A percentile compares a stretch with the other conserved stretches of the same genome.
Conservation (phyloP, 345 rosid genomes). For the Cochlearia excelsa region DNA sequence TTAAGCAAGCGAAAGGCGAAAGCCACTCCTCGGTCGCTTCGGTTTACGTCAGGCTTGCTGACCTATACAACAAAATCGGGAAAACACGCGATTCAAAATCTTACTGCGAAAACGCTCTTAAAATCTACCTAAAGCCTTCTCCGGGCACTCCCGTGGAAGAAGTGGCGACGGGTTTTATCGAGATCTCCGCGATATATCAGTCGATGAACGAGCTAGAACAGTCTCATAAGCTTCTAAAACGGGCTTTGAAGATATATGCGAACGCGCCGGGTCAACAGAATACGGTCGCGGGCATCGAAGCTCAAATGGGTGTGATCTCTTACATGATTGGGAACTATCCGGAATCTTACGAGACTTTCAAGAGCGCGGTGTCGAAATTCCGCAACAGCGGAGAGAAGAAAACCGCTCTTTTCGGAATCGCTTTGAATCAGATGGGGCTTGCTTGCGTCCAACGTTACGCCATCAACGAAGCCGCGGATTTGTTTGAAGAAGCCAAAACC, state of each 20-base stretch:
- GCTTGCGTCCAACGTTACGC: slow-evolving; percentile 70
- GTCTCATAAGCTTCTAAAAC: slow-evolving; percentile 61
- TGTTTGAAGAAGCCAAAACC: slow-evolving; percentile 83
- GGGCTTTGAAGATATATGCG: slow-evolving; percentile 58
- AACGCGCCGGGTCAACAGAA: slow-evolving; percentile 68
- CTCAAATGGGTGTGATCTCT: slow-evolving; percentile 87
- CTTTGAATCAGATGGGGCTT: slow-evolving; percentile 90
- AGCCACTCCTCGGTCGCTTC: slow-evolving; percentile 78
- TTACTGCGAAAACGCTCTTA: slow-evolving; percentile 75
- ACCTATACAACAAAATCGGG: slow-evolving; percentile 74
- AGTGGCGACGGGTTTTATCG: slow-evolving; percentile 76
- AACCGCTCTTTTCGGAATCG: slow-evolving; percentile 72
- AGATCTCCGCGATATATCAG: slow-evolving; percentile 79
- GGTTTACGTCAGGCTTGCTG: slow-evolving; percentile 83
- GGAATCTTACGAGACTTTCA: slow-evolving; percentile 66
- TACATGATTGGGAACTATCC: slow-evolving; percentile 76
- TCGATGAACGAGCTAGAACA: slow-evolving; percentile 69
- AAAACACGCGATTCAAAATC: slow-evolving; percentile 75
- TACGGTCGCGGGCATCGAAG: slow-evolving; percentile 82
- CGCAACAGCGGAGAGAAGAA: slow-evolving; percentile 77
- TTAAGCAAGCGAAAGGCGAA: slow-evolving; percentile 77
- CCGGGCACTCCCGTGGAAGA: slow-evolving; percentile 64
- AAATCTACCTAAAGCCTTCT: slow-evolving; percentile 56
- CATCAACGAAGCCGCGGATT: slow-evolving; percentile 81
- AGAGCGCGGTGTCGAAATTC: slow-evolving; percentile 61